These are phyloP conservation scores for Yamadazyma scolyti DNA, from an alignment of 805 yeast genomes.

Conservation along the genomic window DNA sequence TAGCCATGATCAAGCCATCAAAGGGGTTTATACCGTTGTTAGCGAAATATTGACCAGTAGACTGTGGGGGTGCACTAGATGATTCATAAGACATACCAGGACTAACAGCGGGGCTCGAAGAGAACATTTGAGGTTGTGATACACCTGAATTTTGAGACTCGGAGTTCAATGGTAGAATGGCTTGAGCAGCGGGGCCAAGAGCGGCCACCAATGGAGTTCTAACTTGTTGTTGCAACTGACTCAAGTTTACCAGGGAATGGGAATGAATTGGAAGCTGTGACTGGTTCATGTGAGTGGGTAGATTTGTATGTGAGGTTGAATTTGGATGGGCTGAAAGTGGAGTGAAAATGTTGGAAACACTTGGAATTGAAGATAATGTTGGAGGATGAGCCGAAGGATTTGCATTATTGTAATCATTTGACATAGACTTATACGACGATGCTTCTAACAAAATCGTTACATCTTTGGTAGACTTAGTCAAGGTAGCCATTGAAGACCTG, in stretches of 20 bases:
- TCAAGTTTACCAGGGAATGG: slow-evolving; percentile 10
- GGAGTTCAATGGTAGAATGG: slow-evolving; percentile 15
- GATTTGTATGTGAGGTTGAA: slow-evolving; percentile 5
- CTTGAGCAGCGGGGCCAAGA: slow-evolving; percentile 25
- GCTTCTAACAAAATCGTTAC: slow-evolving; percentile 79
- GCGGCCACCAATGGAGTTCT: slow-evolving; percentile 25
- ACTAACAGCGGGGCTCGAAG: slow-evolving; percentile 14
- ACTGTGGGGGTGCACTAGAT: slow-evolving; percentile 26
- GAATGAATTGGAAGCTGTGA: slow-evolving; percentile 2
- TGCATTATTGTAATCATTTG: slow-evolving; percentile 16
- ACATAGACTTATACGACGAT: slow-evolving; percentile 29
- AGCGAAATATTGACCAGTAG: slow-evolving; percentile 30
- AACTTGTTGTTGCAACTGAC: slow-evolving; percentile 11
- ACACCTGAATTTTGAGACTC: slow-evolving; percentile 3
- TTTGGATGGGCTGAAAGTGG: slow-evolving; percentile 24
- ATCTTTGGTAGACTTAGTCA: slow-evolving; percentile 88
- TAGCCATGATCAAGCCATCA: slow-evolving; percentile 34
- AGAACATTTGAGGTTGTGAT: slow-evolving; percentile 2
- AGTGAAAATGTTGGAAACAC: slow-evolving; percentile 30
- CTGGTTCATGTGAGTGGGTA: slow-evolving; percentile 8
- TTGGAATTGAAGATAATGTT: slow-evolving; percentile 24
- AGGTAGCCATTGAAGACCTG: slow-evolving; percentile 70
- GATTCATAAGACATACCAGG: slow-evolving; percentile 11
- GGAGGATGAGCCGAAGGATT: slow-evolving; percentile 17
- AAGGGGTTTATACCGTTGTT: slow-evolving; percentile 36